A percentile compares a stretch with the other conserved stretches of the same genome.
phyloP scores from a whole-genome alignment of 2,329 filamentous ascomycete species.

The Talaromyces sp. region DNA sequence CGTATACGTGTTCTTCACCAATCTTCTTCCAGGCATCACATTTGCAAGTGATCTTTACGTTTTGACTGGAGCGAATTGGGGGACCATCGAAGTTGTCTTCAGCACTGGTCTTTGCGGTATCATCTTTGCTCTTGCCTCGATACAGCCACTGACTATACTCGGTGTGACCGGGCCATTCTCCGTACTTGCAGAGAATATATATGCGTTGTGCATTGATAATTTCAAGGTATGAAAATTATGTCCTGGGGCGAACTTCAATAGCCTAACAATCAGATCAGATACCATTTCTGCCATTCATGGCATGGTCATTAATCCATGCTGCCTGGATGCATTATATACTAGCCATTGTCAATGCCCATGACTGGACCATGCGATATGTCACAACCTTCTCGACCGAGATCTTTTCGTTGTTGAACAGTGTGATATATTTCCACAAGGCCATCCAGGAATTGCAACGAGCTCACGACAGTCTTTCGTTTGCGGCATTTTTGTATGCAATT shows the following conservation, averaged over 20 bases:
- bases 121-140: constrained; percentile 61
- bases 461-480: constrained; percentile 55
- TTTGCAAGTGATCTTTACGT: constrained; percentile 64
- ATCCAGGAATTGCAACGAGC: constrained; percentile 62
- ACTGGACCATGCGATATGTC: constrained; percentile 69
- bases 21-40: constrained; percentile 63
- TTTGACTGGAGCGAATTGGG: constrained; percentile 61
- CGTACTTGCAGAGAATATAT: constrained; percentile 65
- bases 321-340: constrained; percentile 64
- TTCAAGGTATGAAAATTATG: constrained; percentile 48
- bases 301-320: constrained; percentile 64
- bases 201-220: constrained; percentile 53
- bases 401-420: constrained; percentile 63
- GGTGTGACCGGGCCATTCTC: constrained; percentile 66
- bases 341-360: constrained; percentile 64
- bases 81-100: constrained; percentile 65
- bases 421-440: constrained; percentile 68
- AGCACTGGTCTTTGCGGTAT: constrained; percentile 63
- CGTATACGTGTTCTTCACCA: constrained; percentile 66
- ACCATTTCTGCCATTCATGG: constrained; percentile 64
- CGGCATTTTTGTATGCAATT: constrained; percentile 63
- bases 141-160: constrained; percentile 63
- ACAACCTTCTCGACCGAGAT: constrained; percentile 66
- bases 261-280: constrained; percentile 38
- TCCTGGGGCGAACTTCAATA: neutral